A percentile compares a stretch with the other conserved stretches of the same genome.
These are phyloP conservation scores for Gossypium gossypioides DNA, from an alignment of 441 rosid genomes.

Conservation along the genomic window DNA sequence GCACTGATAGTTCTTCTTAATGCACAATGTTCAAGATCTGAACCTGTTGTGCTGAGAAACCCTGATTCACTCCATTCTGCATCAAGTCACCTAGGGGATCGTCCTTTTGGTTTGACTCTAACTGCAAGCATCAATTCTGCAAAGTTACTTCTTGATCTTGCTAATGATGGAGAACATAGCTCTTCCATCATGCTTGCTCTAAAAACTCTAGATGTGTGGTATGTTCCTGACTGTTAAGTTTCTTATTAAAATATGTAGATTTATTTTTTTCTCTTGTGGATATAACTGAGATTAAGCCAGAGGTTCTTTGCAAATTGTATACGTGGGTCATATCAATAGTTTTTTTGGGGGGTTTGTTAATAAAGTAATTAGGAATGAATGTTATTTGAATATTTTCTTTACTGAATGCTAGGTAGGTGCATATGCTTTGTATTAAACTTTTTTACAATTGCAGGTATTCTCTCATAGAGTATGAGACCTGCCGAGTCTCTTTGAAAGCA, in stretches of 20 bases:
- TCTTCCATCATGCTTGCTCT: slow-evolving; percentile 40
- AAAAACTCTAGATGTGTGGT: slow-evolving; percentile 46
- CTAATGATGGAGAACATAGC: slow-evolving; percentile 58
- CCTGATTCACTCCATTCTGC: slow-evolving; percentile 17
- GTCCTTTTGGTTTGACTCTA: slow-evolving; percentile 43
- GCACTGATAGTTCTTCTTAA: slow-evolving; percentile 47
- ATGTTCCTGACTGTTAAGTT: slow-evolving; percentile 14
- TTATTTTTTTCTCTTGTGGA: neutral
- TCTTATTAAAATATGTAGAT: neutral
- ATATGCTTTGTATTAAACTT: neutral
- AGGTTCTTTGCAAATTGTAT: neutral
- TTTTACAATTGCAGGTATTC: slow-evolving; percentile 46
- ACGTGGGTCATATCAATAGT: neutral
- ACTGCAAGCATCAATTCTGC: slow-evolving; percentile 41
- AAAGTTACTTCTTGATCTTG: slow-evolving; percentile 52
- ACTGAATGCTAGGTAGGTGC: slow-evolving; percentile 12
- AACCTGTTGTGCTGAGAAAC: slow-evolving; percentile 16
- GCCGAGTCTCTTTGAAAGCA: slow-evolving; percentile 39
- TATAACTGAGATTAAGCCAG: neutral
- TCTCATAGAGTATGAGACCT: slow-evolving; percentile 39
- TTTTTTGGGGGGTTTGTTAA: neutral
- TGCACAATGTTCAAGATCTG: slow-evolving; percentile 32
- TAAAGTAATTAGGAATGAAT: neutral
- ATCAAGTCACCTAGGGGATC: slow-evolving; percentile 25
- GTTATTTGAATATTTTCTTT: neutral